These are phyloP conservation scores for Penicillium sp. DNA, from an alignment of 2,329 filamentous ascomycete species.

Conservation along the genomic window DNA sequence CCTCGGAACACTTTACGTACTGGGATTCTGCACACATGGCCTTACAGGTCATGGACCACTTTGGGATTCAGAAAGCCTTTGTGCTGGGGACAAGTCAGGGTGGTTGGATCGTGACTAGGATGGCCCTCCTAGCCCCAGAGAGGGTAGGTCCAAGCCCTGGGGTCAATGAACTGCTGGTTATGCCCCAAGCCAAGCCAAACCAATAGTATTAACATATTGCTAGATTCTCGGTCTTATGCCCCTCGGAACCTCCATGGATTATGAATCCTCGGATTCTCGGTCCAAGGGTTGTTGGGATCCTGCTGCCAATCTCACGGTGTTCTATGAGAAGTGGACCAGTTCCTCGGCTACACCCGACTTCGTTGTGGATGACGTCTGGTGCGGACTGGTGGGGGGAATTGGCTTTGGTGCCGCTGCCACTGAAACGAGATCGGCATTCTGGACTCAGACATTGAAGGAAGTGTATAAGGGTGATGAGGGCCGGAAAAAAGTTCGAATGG, in stretches of 20 bases:
- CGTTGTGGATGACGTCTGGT: constrained; percentile 34
- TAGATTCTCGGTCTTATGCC: constrained; percentile 46
- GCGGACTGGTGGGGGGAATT: constrained; percentile 39
- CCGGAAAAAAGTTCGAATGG: constrained; percentile 40
- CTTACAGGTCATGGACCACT: constrained; percentile 46
- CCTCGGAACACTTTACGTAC: constrained; percentile 44
- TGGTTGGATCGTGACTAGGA: neutral
- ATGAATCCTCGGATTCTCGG: constrained; percentile 39
- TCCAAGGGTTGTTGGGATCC: constrained; percentile 44
- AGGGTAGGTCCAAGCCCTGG: neutral
- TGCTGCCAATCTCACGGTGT: constrained; percentile 25
- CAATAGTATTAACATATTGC: neutral
- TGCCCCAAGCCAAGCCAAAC: neutral
- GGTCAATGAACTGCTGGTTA: neutral
- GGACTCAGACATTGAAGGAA: constrained; percentile 37
- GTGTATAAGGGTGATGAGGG: constrained; percentile 46
- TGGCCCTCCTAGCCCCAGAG: neutral
- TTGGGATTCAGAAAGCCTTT: constrained; percentile 40
- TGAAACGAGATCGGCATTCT: constrained; percentile 34
- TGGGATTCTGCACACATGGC: constrained; percentile 49
- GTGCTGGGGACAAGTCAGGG: constrained; percentile 27
- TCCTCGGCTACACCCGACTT: constrained; percentile 36
- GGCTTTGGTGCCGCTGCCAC: constrained; percentile 40
- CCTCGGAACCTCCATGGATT: constrained; percentile 46
- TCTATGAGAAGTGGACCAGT: constrained; percentile 36